These are phyloP conservation scores for Chalaropsis ovoidea DNA, from an alignment of 2,329 filamentous ascomycete genomes.

Conservation along the genomic window DNA sequence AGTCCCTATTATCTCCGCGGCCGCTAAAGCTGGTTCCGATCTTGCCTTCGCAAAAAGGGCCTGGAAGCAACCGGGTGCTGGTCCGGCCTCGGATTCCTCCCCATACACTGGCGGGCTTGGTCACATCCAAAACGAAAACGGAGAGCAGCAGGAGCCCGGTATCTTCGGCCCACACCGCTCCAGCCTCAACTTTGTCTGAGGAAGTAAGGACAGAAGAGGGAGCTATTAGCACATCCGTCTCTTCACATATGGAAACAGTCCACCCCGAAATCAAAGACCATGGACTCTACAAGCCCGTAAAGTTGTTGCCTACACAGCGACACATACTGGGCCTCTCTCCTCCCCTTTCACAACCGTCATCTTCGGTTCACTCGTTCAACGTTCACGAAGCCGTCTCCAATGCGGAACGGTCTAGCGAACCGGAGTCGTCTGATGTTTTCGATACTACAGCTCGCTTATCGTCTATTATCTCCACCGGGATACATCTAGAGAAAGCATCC, in stretches of 20 bases:
- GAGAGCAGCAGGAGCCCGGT: not conserved
- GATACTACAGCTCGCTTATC: not conserved
- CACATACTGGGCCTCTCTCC: not conserved
- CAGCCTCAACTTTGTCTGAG: not conserved
- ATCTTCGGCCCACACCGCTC: not conserved
- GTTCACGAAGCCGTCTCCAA: not conserved
- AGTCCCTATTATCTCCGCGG: not conserved
- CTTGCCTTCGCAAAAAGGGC: not conserved
- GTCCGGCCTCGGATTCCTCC: not conserved
- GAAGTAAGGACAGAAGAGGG: not conserved
- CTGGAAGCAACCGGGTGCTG: slow-evolving; percentile 14
- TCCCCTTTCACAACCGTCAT: not conserved
- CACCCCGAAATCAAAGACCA: not conserved
- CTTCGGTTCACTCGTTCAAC: not conserved
- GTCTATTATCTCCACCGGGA: not conserved
- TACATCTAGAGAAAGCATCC: not conserved
- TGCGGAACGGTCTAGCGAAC: not conserved
- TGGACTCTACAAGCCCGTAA: not conserved
- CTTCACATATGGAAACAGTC: not conserved
- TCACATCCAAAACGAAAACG: not conserved
- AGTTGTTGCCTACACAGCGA: not conserved
- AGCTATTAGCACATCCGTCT: not conserved
- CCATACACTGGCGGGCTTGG: not conserved
- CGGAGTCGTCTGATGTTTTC: not conserved
- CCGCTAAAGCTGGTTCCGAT: not conserved